Evolutionary conservation across 2,329 filamentous ascomycete species (phyloP).

Genomic region (Fragosphaeria purpurea): DNA sequence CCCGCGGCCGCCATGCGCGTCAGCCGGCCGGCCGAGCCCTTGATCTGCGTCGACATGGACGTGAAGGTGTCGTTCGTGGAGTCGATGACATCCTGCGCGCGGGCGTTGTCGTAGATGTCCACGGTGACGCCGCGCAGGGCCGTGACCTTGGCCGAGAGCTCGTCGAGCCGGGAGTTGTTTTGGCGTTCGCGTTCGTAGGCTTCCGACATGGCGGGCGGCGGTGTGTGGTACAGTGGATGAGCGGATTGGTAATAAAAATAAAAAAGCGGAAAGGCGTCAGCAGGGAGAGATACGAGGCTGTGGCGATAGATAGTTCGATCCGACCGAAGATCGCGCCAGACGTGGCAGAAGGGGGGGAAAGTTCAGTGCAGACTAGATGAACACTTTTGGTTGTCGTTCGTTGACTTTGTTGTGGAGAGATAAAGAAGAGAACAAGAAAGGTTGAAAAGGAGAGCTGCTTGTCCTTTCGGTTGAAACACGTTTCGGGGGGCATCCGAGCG

Average conservation of each 20-base stretch:
- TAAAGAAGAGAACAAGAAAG: too few relatives aligned
- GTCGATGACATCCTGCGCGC: slow-evolving; percentile 80
- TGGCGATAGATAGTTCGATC: too few relatives aligned
- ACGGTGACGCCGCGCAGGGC: slow-evolving; percentile 88
- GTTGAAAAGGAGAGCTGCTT: too few relatives aligned
- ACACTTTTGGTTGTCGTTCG: too few relatives aligned
- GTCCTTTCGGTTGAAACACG: too few relatives aligned
- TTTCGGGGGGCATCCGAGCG: too few relatives aligned
- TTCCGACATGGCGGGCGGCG: slow-evolving; percentile 50
- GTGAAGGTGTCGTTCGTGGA: slow-evolving; percentile 88
- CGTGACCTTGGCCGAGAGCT: slow-evolving; percentile 82
- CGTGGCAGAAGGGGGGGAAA: too few relatives aligned
- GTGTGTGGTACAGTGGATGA: too few relatives aligned
- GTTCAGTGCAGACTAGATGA: too few relatives aligned
- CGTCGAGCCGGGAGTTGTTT: slow-evolving; percentile 89
- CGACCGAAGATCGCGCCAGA: too few relatives aligned
- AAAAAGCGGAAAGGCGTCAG: neutral
- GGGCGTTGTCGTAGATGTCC: slow-evolving; percentile 95
- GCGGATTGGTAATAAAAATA: too few relatives aligned
- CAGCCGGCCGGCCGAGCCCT: slow-evolving; percentile 71
- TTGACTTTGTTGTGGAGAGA: too few relatives aligned
- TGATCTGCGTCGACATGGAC: slow-evolving; percentile 70
- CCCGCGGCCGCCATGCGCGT: slow-evolving; percentile 85
- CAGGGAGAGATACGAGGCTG: neutral
- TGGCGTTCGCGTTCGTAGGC: slow-evolving; percentile 75